A percentile compares a stretch with the other conserved stretches of the same genome.
These are phyloP conservation scores for Termitomyces heimii DNA, from an alignment of 768 basidiomycete genomes.

Conservation along the genomic window DNA sequence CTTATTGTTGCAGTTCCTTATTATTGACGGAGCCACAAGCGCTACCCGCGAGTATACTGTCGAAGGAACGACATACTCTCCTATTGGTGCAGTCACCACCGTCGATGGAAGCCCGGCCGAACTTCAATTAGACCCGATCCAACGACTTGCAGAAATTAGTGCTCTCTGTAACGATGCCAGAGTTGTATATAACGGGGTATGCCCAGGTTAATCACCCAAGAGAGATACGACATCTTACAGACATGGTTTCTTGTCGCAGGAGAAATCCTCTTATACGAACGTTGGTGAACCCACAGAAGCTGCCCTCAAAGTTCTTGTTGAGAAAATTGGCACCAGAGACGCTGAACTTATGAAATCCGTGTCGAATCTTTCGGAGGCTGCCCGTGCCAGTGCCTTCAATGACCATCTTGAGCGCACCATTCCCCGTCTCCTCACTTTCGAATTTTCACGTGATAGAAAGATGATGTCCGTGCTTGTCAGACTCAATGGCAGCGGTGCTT, in stretches of 20 bases:
- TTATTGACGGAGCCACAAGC: conserved; percentile 51
- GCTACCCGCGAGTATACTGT: conserved; percentile 67
- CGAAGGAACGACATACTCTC: conserved; percentile 91
- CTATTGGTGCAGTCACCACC: conserved; percentile 66
- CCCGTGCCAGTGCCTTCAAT: conserved; percentile 80
- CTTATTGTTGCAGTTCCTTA: conserved; percentile 54
- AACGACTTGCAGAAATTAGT: conserved; percentile 85
- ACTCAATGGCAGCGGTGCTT: conserved; percentile 59
- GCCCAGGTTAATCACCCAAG: conserved; percentile 14
- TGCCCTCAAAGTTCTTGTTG: conserved; percentile 88
- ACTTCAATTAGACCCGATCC: conserved; percentile 62
- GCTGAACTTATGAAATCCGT: conserved; percentile 52
- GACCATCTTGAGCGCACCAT: conserved; percentile 73
- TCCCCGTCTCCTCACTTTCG: conserved; percentile 86
- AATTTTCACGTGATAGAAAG: conserved; percentile 97
- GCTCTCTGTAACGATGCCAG: conserved; percentile 95
- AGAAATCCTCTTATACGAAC: conserved; percentile 71
- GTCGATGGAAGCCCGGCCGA: conserved; percentile 60
- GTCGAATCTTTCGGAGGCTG: conserved; percentile 43
- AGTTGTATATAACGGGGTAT: conserved; percentile 75
- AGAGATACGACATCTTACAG: background rate
- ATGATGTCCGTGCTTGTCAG: conserved; percentile 97
- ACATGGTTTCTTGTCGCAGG: conserved; percentile 36
- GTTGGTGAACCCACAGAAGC: conserved; percentile 98
- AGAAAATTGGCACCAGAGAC: conserved; percentile 84